Evolutionary conservation across 345 rosid genomes (phyloP), one percentile per base, ranked within the genome.

Genomic region (Salix brachista): DNA sequence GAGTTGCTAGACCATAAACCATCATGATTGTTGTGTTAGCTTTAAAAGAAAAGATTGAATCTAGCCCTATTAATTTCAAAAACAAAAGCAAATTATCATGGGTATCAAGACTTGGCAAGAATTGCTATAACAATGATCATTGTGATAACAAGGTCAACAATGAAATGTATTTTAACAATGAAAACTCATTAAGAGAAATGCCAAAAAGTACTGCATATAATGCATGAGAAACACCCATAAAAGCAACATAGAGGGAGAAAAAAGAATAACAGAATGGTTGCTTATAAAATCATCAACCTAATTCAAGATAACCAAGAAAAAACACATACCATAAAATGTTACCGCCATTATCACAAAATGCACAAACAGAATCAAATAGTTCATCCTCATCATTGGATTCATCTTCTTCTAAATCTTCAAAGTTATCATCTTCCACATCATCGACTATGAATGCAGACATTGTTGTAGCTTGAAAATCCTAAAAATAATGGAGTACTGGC

Each of bases 271-370:
- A 80, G 6, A 68, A 39, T 23, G 21, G 26, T 0, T 68, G 52
- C 3, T n/a, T 2, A 71, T 16, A 52, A 3, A 32, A 70, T 19
- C 17, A 32, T 37, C n/a, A 50, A 50, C 9, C 65, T 25, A 16
- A 68, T 71, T 78, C 17, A 75, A 61, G 37, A 52, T 17, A 76
- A 66, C 75, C 65, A 54, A 30, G 21, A 73, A 37, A 79, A 62
- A 34, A 78, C 9, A 21, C 89, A 68, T 90, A 94, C 98, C 95
- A 90, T 76, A 93, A 12, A 54, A 95, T 76, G 0, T 81, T 76
- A 19, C 98, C 98, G 39, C 98, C 98, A 78, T 94, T 89, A 78
- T 94, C 98, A 83, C 97, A 94, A 52, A 92, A 77, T 9, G 97
- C 88, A 88, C 98, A 92, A 74, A 89, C 95, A 62, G 90, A 73